Evolutionary conservation across 352 stramenopile species (phyloP).

Genomic region (Phytopythium helicoides): DNA sequence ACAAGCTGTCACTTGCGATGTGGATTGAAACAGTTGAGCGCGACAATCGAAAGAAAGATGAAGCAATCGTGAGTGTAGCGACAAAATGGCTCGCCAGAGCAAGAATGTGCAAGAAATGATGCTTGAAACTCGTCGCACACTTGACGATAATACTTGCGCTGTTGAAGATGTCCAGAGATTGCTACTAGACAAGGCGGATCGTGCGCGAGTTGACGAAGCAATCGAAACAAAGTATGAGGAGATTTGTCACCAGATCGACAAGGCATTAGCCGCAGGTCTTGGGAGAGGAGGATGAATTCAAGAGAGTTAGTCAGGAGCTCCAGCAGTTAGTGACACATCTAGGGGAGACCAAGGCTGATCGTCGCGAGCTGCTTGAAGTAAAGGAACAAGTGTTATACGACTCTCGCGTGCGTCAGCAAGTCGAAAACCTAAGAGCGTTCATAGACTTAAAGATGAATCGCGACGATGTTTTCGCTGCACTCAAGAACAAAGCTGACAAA

Average conservation of each 20-base stretch:
- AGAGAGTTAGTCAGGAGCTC: conserved; percentile 78
- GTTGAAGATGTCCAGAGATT: conserved; percentile 81
- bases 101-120: conserved; percentile 87
- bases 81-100: conserved; percentile 81
- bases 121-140: conserved; percentile 71
- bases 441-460: conserved; percentile 90
- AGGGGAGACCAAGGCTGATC: conserved; percentile 80
- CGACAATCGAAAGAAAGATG: conserved; percentile 66
- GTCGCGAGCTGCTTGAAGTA: conserved; percentile 82
- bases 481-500: conserved; percentile 86
- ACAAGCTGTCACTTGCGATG: conserved; percentile 71
- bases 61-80: conserved; percentile 74
- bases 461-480: conserved; percentile 77
- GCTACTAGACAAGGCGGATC: conserved; percentile 76
- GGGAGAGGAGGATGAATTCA: conserved; percentile 88
- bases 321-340: conserved; percentile 81
- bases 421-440: conserved; percentile 83
- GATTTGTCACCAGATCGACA: conserved; percentile 91
- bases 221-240: conserved; percentile 91
- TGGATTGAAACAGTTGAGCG: conserved; percentile 79
- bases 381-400: conserved; percentile 88
- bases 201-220: conserved; percentile 81
- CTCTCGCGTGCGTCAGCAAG: conserved; percentile 80
- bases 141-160: conserved; percentile 83
- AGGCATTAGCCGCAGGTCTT: conserved; percentile 81